Evolutionary conservation across 1,284 basidiomycete species (phyloP), one percentile per base, ranked within the genome.

Genomic region (Golubevia pallescens): DNA sequence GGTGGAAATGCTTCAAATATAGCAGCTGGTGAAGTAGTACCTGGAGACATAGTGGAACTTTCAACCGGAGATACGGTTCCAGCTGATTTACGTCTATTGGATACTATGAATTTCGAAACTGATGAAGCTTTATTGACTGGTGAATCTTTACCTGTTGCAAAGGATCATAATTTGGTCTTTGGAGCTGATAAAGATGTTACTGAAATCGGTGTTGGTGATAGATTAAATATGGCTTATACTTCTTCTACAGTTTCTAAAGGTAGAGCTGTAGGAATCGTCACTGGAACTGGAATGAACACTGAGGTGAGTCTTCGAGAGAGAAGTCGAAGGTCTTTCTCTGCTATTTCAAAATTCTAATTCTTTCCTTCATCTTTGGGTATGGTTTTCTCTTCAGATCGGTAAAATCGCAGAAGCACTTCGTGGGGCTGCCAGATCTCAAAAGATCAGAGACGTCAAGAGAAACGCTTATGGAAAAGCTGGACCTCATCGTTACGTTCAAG

Each of bases 61-160:
- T 88, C 88, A 70, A 87, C 88, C 34, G 90, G 90, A 20, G 90
- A 91, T 75, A 89, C 90, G 57, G 88, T 91, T 4, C 90, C 90
- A 7, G 90, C 90, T 57, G 90, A 91, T 75, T 87, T 89, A 53
- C 81, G 89, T 60, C 75, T 88, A 5, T 75, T 88, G 32, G 86
- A 86, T 3, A 70, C 84, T 21, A 84, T 84, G 58, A 89, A 89
- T 74, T 84, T 90, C 52, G 90, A 90, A 75, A 83, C 88, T 19
- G 90, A 91, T 67, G 91, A 92, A 78, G 90, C 90, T 3, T 87
- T 92, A 38, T 86, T 92, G n/a, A 92, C 91, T 1, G 91, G 91
- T 60, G 90, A 91, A 77, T 89, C 88, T 10, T 81, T 91, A 16
- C 91, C 91, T 66, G 90, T 91, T 13, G 85, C 87, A 32, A 92